Evolutionary conservation across 202 grass and related monocot genomes (phyloP).

Genomic region (Digitaria exilis): DNA sequence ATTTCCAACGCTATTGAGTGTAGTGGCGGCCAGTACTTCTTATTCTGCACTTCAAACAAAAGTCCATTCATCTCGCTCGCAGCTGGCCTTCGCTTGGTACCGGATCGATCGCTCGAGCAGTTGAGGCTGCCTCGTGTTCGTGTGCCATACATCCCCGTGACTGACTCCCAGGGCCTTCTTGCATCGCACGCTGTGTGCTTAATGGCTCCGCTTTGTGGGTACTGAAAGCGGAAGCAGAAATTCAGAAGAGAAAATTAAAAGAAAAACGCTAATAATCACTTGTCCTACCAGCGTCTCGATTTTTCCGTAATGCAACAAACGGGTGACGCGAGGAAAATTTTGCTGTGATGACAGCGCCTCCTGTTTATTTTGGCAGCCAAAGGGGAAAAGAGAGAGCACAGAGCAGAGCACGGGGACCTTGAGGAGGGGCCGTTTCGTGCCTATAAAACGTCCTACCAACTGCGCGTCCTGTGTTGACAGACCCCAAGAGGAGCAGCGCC

Average conservation of each 20-base stretch:
- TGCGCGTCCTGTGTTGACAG: slow-evolving; percentile 37
- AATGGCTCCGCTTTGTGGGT: background rate
- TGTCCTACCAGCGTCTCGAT: background rate
- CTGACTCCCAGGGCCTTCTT: background rate
- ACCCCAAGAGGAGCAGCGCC: slow-evolving; percentile 34
- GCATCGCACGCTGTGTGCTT: background rate
- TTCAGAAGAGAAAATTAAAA: background rate
- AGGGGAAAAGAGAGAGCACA: too few species aligned
- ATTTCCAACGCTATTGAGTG: background rate
- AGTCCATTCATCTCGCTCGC: background rate
- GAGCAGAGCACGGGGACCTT: background rate
- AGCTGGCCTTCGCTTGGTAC: background rate
- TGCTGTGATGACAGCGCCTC: background rate
- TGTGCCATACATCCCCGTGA: background rate
- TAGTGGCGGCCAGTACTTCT: background rate
- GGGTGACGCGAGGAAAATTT: background rate
- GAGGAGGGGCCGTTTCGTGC: background rate
- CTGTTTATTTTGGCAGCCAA: slow-evolving; percentile 11
- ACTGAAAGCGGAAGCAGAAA: background rate
- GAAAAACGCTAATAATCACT: background rate
- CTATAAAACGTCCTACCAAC: slow-evolving; percentile 58
- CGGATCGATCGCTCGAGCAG: background rate
- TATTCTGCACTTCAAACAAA: slow-evolving; percentile 30
- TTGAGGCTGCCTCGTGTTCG: background rate
- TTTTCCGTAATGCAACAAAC: background rate